Base-by-base conservation (phyloP, 2,329 filamentous ascomycete species). In the Myotisia sp. region DNA sequence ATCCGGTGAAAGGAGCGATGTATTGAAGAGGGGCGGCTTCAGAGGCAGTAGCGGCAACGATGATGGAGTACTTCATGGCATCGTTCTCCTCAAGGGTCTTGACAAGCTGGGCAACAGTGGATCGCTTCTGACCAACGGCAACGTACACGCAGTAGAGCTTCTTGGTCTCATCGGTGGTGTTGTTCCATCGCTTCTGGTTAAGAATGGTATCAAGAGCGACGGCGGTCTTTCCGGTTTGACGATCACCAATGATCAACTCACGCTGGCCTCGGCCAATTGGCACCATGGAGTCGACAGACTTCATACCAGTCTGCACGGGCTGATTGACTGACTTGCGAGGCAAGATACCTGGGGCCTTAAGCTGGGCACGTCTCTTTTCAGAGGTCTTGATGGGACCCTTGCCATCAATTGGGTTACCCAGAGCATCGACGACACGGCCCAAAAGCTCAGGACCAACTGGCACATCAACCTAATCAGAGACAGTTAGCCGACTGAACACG, bases 121-220 rank as follows among this genome's bases (percentile, higher is more conserved):
- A 95, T 65, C 90, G 85, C 79, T 98, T 98, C 77, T 98, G 90
- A 58, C 90, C 90, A 53, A 98, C 78, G 58, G 90, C 90, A 55
- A 95, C 90, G 76, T 98, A 98, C 67, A 98, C 72, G 63, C 87
- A 95, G 82, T 93, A 98, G 40, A 98, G 84, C 78, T 98, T 98
- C 80, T 94, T 87, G 61, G 64, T 68, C 76, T 98, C 90, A 60
- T 94, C 86, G 64, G 59, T 71, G 59, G 65, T 55, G 61, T 65
- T 70, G 77, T 98, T 98, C 87, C 87, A 95, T 59, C 87, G 76
- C 77, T 90, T 92, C 75, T 98, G 90, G 80, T 98, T 98, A 44
- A 98, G 79, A 53, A 98, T 95, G 64, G 87, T 77, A 63, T 98
- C 90, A 44, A 98, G 83, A 56, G 80, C 87, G 61, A 98, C 87